Evolutionary conservation across 163 green algal genomes (phyloP).

Genomic region (Chlamydomonas reinhardtii): DNA sequence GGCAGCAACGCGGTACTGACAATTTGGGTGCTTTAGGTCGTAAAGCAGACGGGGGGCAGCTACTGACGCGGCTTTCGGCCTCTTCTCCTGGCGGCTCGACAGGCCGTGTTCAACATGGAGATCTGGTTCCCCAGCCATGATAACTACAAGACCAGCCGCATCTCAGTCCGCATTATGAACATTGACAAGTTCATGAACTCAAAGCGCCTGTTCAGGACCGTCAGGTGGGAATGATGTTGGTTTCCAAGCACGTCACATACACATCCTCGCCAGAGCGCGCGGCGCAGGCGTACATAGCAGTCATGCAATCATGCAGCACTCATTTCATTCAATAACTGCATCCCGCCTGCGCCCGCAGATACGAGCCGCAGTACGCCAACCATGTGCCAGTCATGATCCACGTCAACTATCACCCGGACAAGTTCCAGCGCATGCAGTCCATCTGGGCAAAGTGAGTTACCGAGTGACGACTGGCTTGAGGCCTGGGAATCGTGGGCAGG

Average conservation of each 20-base stretch:
- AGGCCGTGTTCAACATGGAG: constrained; percentile 91
- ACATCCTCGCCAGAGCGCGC: too few species aligned
- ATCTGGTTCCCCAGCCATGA: constrained; percentile 83
- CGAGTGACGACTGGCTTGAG: constrained; percentile 8
- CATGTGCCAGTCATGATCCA: constrained; percentile 74
- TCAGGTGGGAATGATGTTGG: too few species aligned
- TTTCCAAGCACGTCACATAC: too few species aligned
- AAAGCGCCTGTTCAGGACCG: constrained; percentile 75
- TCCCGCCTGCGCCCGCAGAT: constrained; percentile 18
- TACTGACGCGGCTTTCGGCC: background rate
- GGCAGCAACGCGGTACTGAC: too few species aligned
- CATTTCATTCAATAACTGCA: background rate
- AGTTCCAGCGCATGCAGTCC: constrained; percentile 68
- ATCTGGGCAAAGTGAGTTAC: constrained; percentile 75
- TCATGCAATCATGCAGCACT: too few species aligned
- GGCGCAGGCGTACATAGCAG: too few species aligned
- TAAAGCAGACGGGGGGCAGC: too few species aligned
- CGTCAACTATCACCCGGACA: constrained; percentile 86
- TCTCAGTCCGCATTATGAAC: constrained; percentile 67
- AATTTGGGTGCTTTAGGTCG: too few species aligned
- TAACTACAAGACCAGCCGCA: constrained; percentile 61
- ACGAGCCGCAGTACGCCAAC: constrained; percentile 57
- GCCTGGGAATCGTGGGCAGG: too few species aligned
- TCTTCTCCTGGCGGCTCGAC: background rate
- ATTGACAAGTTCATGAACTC: constrained; percentile 76